Base-by-base conservation (phyloP, 257 asterid species). In the Ocimum tenuiflorum region DNA sequence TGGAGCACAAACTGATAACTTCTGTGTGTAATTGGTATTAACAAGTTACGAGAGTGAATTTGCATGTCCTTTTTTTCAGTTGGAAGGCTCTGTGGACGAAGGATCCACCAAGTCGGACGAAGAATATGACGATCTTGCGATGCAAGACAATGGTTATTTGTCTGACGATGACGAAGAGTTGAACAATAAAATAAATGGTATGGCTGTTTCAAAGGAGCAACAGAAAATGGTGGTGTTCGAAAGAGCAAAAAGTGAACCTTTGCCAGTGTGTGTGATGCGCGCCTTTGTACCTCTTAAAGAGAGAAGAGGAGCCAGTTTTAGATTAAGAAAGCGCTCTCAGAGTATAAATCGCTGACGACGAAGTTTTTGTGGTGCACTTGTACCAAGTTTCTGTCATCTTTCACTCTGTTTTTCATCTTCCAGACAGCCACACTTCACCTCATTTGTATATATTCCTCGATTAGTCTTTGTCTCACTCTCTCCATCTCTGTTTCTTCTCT, bases 21-120 rank as follows among this genome's bases (percentile, higher is more conserved):
- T 0, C 6, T 0, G 38, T 33, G 7, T n/a, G n/a, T n/a, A n/a
- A n/a, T n/a, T n/a, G n/a, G n/a, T n/a, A n/a, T n/a, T n/a, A n/a
- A n/a, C n/a, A n/a, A n/a, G n/a, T n/a, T n/a, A n/a, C n/a, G n/a
- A n/a, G n/a, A n/a, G n/a, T n/a, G n/a, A n/a, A n/a, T n/a, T n/a
- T n/a, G n/a, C 31, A 27, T 27, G 31, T 27, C 31, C 31, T 1
- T 27, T 27, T 27, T 52, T 11, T 11, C 83, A 89, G 98, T 51
- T 82, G 80, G 98, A 87, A 77, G 96, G 96, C 12, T 91, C 98
- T 0, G 98, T 89, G 73, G 96, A 91, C 13, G 98, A 91, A 70
- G 95, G 73, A 62, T 91, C 85, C 19, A 80, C 88, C 9, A 82
- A 87, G 73, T 87, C 96, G 1, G 96, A 91, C 1, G 98, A 91